Conservation (phyloP, 148 eudicot species). For the Rhododendron kiyosumense region DNA sequence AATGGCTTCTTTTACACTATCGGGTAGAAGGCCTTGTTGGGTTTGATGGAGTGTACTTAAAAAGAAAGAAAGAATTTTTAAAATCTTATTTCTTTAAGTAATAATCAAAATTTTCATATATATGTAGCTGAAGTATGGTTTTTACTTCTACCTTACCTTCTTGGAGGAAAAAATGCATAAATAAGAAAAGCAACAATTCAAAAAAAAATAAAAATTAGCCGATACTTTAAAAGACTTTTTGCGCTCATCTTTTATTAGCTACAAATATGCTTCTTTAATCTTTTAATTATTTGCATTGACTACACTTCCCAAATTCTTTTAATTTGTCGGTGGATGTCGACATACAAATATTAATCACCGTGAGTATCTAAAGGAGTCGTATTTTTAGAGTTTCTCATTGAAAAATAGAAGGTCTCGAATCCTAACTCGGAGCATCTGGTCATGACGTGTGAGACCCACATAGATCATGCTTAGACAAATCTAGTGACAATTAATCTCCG, state of each 20-base stretch:
- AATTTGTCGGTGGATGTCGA: not conserved
- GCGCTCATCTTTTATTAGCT: not conserved
- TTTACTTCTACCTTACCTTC: too few species aligned
- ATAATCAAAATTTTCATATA: not conserved
- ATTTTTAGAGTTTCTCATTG: not conserved
- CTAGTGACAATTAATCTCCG: not conserved
- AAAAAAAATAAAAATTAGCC: not conserved
- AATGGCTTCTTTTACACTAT: too few species aligned
- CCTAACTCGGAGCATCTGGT: not conserved
- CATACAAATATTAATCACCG: not conserved
- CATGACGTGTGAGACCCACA: not conserved
- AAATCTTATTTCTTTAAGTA: too few species aligned
- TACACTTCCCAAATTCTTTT: not conserved
- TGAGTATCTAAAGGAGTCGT: not conserved
- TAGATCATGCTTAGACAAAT: not conserved
- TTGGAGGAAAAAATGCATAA: not conserved
- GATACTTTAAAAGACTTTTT: not conserved
- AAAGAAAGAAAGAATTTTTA: not conserved
- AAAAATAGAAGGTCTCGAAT: not conserved
- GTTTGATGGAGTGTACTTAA: not conserved
- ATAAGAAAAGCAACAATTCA: not conserved
- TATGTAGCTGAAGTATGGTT: too few species aligned
- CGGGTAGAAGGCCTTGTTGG: not conserved
- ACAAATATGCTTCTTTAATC: not conserved
- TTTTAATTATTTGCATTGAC: not conserved